phyloP scores from a whole-genome alignment of 169 alveolate genomes.

The Plasmodium falciparum region DNA sequence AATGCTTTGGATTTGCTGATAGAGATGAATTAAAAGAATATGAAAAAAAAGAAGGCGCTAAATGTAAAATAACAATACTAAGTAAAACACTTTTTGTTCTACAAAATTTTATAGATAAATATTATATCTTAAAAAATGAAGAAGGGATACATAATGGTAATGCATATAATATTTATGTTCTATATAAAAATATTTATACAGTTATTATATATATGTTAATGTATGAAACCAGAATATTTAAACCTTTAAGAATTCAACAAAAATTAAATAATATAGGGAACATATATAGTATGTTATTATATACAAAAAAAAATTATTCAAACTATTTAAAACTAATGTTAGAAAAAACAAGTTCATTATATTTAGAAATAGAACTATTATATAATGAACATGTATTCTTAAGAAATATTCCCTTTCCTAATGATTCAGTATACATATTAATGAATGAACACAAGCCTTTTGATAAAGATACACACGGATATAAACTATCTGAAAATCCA shows the following conservation, averaged over 20 bases:
- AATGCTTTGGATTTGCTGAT: conserved; percentile 72
- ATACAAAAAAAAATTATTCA: conserved; percentile 37
- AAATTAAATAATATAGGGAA: conserved; percentile 49
- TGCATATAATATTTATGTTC: conserved; percentile 36
- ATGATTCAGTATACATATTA: conserved; percentile 41
- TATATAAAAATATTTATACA: conserved; percentile 48
- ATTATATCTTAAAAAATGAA: conserved; percentile 21
- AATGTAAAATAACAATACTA: conserved; percentile 39
- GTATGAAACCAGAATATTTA: conserved; percentile 53
- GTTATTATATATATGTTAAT: conserved; percentile 50
- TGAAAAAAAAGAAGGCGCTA: conserved; percentile 42
- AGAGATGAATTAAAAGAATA: conserved; percentile 49
- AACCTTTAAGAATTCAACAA: conserved; percentile 57
- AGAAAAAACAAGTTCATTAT: conserved; percentile 35
- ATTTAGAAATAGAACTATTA: conserved; percentile 56
- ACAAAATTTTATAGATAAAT: conserved; percentile 61
- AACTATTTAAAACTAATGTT: conserved; percentile 36
- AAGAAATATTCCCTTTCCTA: conserved; percentile 37
- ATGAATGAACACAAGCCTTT: conserved; percentile 47
- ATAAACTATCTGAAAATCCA: conserved; percentile 28
- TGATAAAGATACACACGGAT: conserved; percentile 55
- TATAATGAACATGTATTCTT: conserved; percentile 65
- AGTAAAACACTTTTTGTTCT: conserved; percentile 28
- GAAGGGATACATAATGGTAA: conserved; percentile 61
- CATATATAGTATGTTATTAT: conserved; percentile 54